Conservation (phyloP, 2,329 filamentous ascomycete species). For the Dactylellina sp. region DNA sequence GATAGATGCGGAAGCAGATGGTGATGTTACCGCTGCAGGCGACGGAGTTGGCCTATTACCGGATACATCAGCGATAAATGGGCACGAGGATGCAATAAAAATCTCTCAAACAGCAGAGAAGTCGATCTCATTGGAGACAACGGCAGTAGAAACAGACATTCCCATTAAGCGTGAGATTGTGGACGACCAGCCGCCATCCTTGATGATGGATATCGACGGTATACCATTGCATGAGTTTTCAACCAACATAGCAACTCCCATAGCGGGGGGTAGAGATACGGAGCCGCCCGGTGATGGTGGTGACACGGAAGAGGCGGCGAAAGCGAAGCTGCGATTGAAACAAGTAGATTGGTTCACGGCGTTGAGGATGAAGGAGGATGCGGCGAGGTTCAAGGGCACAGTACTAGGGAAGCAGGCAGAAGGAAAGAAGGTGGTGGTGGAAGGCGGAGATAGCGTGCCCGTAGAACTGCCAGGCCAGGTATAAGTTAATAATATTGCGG, state of each 20-base stretch:
- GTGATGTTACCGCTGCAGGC: background rate
- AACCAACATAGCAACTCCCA: background rate
- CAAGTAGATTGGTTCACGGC: slow-evolving; percentile 56
- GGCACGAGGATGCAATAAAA: slow-evolving; percentile 2
- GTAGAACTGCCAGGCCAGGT: slow-evolving; percentile 32
- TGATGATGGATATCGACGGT: slow-evolving; percentile 53
- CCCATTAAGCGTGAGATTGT: slow-evolving; percentile 57
- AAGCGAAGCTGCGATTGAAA: slow-evolving; percentile 41
- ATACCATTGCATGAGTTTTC: slow-evolving; percentile 23
- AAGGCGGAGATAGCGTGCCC: slow-evolving; percentile 51
- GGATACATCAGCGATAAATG: slow-evolving; percentile 17
- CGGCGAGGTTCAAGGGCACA: slow-evolving; percentile 44
- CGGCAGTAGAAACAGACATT: slow-evolving; percentile 45
- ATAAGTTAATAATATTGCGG: background rate
- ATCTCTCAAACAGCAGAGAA: slow-evolving; percentile 15
- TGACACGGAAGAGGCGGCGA: background rate
- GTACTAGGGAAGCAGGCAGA: slow-evolving; percentile 42
- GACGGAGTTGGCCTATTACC: slow-evolving; percentile 12
- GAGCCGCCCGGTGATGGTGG: slow-evolving; percentile 26
- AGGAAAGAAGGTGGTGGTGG: slow-evolving; percentile 40
- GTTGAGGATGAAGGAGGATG: slow-evolving; percentile 50
- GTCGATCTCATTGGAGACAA: background rate
- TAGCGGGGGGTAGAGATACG: slow-evolving; percentile 18
- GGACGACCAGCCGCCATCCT: slow-evolving; percentile 42
- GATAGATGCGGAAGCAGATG: slow-evolving; percentile 13